Base-by-base conservation (phyloP, 2,329 filamentous ascomycete species). In the Ophiostoma sp. region DNA sequence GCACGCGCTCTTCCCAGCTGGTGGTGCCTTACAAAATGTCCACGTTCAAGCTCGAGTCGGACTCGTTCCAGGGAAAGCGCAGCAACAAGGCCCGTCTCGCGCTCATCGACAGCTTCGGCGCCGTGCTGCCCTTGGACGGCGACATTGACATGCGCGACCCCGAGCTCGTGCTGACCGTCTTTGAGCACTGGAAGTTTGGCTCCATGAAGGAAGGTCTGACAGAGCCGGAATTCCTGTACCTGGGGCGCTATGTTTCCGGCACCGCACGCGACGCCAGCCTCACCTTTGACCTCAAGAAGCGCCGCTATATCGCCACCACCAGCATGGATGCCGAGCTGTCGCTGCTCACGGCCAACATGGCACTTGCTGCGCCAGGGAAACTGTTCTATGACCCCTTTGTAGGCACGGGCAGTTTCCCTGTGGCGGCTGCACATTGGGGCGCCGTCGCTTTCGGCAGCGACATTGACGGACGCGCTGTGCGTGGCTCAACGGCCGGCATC, bases 311-410 rank as follows among this genome's bases (percentile, higher is more conserved):
- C 76, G 93, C 91, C 74, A 98, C 94, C 0, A 99, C 95, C 0
- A 95, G 92, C 65, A 98, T 99, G 95, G 95, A 99, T 77, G 91
- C 94, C 0, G 95, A 98, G 78, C 84, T 99, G 62, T 92, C 93
- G 15, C 85, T 99, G 0, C 83, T 99, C 31, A 97, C 94, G 0
- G 95, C 94, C 1, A 99, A 98, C 76, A 88, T 99, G 74, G 92
- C 92, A 0, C 86, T 92, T 17, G 93, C 93, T 0, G 89, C 83
- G 0, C 91, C 93, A 0, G 94, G 93, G 0, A 96, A 92, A 77
- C 78, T 98, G 1, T 92, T 96, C 76, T 97, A 94, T 76, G 95
- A 99, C 75, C 95, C 95, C 0, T 99, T 99, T 77, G 93, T 95
- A 71, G 95, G 95, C 4, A 98, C 95, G 0, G 95, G 94, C 5